A percentile compares a stretch with the other conserved stretches of the same genome.
These are phyloP conservation scores for Phytophthora sp. DNA, from an alignment of 352 stramenopile species.

Conservation along the genomic window DNA sequence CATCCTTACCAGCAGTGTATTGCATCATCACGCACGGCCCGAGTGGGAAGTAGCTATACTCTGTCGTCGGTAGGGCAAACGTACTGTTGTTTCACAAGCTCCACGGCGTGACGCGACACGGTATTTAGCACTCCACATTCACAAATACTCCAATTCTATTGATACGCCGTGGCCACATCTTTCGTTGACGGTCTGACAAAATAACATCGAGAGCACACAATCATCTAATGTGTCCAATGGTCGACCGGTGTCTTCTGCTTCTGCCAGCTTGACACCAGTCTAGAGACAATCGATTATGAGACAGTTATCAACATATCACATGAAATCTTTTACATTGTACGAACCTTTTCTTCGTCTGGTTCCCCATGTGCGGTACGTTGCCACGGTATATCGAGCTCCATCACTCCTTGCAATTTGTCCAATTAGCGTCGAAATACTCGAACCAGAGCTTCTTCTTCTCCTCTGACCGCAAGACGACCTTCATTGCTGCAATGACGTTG, in stretches of 20 bases:
- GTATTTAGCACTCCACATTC: neutral
- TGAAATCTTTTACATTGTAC: too few species aligned
- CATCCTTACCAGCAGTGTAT: neutral
- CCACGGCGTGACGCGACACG: neutral
- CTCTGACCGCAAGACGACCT: conserved; percentile 1
- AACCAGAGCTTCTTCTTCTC: neutral
- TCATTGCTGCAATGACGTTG: conserved; percentile 10
- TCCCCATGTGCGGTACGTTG: neutral
- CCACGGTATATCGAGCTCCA: neutral
- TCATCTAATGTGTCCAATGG: conserved; percentile 16
- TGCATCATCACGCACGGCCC: conserved; percentile 22
- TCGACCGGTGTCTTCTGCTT: conserved; percentile 10
- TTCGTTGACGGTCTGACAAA: conserved; percentile 15
- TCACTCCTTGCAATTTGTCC: conserved; percentile 7
- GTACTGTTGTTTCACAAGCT: conserved; percentile 11
- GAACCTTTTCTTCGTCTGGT: conserved; percentile 13
- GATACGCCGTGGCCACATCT: neutral
- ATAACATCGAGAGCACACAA: conserved; percentile 4
- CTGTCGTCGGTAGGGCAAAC: neutral
- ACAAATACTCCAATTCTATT: conserved; percentile 5
- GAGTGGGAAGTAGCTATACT: neutral
- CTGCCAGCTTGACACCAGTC: conserved; percentile 15
- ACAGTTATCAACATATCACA: too few species aligned
- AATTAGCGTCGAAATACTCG: conserved; percentile 17
- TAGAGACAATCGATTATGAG: neutral